Evolutionary conservation across 805 yeast genomes (phyloP).

Genomic region (Kockiozyma suomiensis): DNA sequence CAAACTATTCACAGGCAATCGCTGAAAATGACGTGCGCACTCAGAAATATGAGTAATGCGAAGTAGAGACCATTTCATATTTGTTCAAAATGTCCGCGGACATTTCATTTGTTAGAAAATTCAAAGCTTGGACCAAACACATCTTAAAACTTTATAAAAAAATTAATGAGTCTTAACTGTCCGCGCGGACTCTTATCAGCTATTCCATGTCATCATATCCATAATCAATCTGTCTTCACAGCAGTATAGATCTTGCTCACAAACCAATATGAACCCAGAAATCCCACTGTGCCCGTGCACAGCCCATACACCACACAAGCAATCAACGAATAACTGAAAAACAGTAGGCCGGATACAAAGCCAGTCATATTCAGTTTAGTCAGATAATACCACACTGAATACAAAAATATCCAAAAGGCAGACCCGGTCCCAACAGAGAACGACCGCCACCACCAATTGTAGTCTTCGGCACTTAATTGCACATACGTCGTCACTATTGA

Average conservation of each 20-base stretch:
- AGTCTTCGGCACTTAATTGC: conserved; percentile 57
- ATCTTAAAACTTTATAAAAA: no score
- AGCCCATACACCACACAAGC: conserved; percentile 64
- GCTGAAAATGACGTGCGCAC: no score
- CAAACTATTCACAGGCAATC: no score
- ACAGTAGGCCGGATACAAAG: conserved; percentile 65
- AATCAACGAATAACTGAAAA: conserved; percentile 70
- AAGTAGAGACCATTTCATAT: no score
- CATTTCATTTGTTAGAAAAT: no score
- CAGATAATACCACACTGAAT: conserved; percentile 67
- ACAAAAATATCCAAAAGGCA: conserved; percentile 68
- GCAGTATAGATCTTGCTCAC: conserved; percentile 63
- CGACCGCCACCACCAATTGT: conserved; percentile 82
- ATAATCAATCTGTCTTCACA: conserved; percentile 53
- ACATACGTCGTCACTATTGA: conserved; percentile 70
- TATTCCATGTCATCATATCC: neutral
- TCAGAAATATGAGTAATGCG: no score
- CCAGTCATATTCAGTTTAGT: conserved; percentile 63
- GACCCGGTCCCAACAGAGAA: conserved; percentile 71
- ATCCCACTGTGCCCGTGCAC: conserved; percentile 75
- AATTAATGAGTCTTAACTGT: neutral
- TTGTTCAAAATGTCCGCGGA: no score
- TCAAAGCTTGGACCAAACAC: no score
- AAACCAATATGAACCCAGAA: conserved; percentile 66
- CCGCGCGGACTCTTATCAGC: neutral